Evolutionary conservation across 2,329 filamentous ascomycete genomes (phyloP), one percentile per base, ranked within the genome.

Genomic region (Shiraia sp.): DNA sequence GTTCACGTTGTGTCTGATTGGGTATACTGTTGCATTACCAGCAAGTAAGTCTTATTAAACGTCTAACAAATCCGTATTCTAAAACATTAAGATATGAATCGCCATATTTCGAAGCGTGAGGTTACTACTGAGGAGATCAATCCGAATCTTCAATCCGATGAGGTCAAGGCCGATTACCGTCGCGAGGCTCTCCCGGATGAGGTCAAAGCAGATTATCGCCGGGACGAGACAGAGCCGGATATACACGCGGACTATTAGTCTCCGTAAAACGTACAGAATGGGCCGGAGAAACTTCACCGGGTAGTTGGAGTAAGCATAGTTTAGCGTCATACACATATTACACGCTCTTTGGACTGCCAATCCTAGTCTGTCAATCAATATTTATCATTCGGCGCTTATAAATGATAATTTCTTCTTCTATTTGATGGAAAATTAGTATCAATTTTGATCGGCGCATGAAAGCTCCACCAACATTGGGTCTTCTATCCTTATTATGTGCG

Each of bases 241-340:
- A 29, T 29, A 29, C 26, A 29, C 14, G 26, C 10, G n/a, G 26
- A 29, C 26, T 29, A 29, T 14, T 29, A 29, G 26, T 29, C 26
- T 29, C 26, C 10, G 26, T 29, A 29, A 29, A 12, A 29, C 14
- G 26, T 14, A 29, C 26, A 29, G 26, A 29, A 29, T 29, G 26
- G 26, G 26, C 26, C 10, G 10, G 26, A 29, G 26, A 29, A 29
- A 29, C 26, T 5, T 12, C 26, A 29, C 26, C 10, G 26, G 14
- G 26, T 29, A 29, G 26, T n/a, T 42, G 25, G 39, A 23, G 39
- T 16, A 42, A 42, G 22, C 28, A 42, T 24, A n/a, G 32, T n/a
- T 23, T 29, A 12, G 26, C 6, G 4, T 29, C n/a, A 10, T 14
- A 29, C 26, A 29, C 10, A 14, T n/a, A 29, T 29, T 14, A 29